These are phyloP conservation scores for Pseudohalonectria lignicola DNA, from an alignment of 2,329 filamentous ascomycete genomes.

Conservation along the genomic window DNA sequence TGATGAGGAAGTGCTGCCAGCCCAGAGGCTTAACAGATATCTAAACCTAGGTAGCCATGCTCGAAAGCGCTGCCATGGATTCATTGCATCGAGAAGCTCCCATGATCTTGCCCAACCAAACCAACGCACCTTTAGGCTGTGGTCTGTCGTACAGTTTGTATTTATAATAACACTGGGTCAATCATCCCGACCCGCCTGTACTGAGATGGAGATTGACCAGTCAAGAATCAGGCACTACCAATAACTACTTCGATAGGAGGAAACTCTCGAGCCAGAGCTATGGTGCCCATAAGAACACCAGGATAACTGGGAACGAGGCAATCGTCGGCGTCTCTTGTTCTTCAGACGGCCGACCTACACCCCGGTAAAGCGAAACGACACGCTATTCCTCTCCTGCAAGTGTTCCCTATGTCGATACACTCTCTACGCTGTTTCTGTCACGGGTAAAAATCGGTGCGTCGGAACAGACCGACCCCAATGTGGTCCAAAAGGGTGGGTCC, in stretches of 20 bases:
- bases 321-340: background rate
- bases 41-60: background rate
- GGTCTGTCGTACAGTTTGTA: background rate
- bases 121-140: background rate
- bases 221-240: background rate
- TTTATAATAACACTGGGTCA: background rate
- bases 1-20: background rate
- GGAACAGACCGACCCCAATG: too few species aligned
- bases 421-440: too few species aligned
- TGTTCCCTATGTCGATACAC: too few species aligned
- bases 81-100: background rate
- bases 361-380: too few species aligned
- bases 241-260: background rate
- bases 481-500: too few species aligned
- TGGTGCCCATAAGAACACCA: background rate
- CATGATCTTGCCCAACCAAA: background rate
- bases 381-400: too few species aligned
- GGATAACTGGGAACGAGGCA: background rate
- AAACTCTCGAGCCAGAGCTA: background rate
- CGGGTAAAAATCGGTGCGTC: too few species aligned
- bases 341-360: too few species aligned
- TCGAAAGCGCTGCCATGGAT: background rate
- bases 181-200: background rate
- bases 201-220: background rate
- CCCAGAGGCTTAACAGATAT: background rate